Evolutionary conservation across 2,329 filamentous ascomycete species (phyloP).

Genomic region (Paecilomyces sp.): DNA sequence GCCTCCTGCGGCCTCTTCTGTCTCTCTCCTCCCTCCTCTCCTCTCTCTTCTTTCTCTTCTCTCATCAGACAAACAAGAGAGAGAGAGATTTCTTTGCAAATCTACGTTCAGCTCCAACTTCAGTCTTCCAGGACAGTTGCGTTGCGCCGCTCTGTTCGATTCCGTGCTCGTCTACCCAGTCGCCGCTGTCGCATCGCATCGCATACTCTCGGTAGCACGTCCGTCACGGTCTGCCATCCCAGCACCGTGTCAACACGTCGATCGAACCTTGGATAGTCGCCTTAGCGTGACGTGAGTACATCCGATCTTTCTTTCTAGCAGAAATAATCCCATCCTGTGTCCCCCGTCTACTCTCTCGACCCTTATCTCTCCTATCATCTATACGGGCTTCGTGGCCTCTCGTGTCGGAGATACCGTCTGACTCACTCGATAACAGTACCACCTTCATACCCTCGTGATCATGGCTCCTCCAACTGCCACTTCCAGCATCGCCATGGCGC

Average conservation of each 20-base stretch:
- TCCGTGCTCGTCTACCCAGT: not conserved
- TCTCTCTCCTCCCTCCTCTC: not conserved
- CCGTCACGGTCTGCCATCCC: not conserved
- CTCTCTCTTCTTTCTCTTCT: not conserved
- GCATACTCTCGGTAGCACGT: not conserved
- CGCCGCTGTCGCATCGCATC: conserved; percentile 4
- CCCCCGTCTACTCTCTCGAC: not conserved
- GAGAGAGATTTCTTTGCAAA: not conserved
- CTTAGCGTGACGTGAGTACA: conserved; percentile 4
- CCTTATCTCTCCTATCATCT: not conserved
- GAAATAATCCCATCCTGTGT: not conserved
- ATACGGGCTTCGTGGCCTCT: not conserved
- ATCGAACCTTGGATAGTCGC: not conserved
- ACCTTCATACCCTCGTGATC: conserved; percentile 13
- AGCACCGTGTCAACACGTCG: conserved; percentile 1
- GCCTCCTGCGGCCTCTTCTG: not conserved
- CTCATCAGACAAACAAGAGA: not conserved
- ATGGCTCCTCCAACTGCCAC: conserved; percentile 37
- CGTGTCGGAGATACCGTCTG: conserved; percentile 11
- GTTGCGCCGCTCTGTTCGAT: conserved; percentile 1
- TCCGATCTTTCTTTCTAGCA: not conserved
- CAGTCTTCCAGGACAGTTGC: not conserved
- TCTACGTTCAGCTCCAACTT: not conserved
- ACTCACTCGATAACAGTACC: conserved; percentile 13
- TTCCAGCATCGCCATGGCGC: conserved; percentile 44